Evolutionary conservation across 768 basidiomycete genomes (phyloP), one percentile per base, ranked within the genome.

Genomic region (Podaxis sp.): DNA sequence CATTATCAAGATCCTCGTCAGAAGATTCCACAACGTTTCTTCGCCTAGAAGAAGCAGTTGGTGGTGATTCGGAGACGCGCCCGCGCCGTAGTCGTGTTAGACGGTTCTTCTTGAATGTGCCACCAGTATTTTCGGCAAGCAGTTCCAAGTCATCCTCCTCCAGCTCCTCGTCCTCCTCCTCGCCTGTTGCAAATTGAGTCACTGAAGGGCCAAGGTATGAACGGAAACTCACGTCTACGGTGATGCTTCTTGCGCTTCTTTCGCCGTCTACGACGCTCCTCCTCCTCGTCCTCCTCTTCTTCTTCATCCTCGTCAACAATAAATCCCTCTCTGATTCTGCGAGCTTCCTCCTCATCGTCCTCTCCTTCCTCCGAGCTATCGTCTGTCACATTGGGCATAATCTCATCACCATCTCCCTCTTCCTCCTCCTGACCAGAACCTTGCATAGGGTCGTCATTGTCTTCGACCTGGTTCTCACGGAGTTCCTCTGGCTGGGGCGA

Each of bases 141-240:
- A 85, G 68, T 30, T 95, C 96, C 53, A 99, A 75, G 73, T 99
- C 97, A 68, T 99, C 97, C 38, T 98, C 97, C 66, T 97, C 95
- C 55, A 99, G 76, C 15, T 78, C 87, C 66, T 90, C 87, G 59
- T 86, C 85, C 63, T 86, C 84, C 66, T 82, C 79, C 69, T 78
- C 79, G 74, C 67, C 67, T 73, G 60, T 40, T 30, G 61, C 55
- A 62, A 44, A 42, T 66, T 61, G 11, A 63, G 59, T 55, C 53
- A 52, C 17, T 63, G 57, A 61, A 62, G 48, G 4, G 39, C 49
- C 39, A 53, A 48, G 51, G 19, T 63, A 57, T 44, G 28, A 30
- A 66, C 61, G 48, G 59, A 55, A 48, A 68, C 80, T 69, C 69
- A 82, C 84, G 81, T 64, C 72, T 77, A 71, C 81, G 84, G 73